Conservation (phyloP, 2,329 filamentous ascomycete species). For the Colletotrichum tabaci region DNA sequence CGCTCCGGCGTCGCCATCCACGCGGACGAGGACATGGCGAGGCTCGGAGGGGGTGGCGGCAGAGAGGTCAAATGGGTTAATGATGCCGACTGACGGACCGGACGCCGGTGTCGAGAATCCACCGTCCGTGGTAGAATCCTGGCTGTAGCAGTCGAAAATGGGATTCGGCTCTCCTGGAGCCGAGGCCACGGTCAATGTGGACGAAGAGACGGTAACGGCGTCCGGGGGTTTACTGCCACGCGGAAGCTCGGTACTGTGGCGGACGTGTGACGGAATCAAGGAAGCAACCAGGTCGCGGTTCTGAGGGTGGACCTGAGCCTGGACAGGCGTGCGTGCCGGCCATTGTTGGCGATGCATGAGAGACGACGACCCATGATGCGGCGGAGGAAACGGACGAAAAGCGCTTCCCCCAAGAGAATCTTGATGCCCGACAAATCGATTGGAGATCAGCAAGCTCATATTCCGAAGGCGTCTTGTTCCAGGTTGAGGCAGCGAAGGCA, state of each 20-base stretch:
- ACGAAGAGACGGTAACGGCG: background rate
- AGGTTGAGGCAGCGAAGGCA: background rate
- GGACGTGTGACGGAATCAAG: constrained; percentile 19
- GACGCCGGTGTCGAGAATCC: constrained; percentile 17
- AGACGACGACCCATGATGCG: constrained; percentile 33
- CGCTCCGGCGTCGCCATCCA: constrained; percentile 30
- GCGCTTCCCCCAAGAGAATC: constrained; percentile 34
- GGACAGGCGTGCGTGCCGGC: constrained; percentile 30
- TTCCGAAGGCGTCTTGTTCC: constrained; percentile 15
- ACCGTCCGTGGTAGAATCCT: constrained; percentile 10
- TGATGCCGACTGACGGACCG: constrained; percentile 10
- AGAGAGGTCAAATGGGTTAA: constrained; percentile 38
- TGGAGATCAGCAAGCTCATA: constrained; percentile 41
- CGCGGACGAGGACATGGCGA: constrained; percentile 38
- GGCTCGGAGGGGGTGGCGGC: constrained; percentile 22
- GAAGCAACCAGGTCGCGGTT: constrained; percentile 25
- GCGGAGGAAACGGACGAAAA: constrained; percentile 32
- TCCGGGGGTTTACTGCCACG: constrained; percentile 12
- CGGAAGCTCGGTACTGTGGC: constrained; percentile 6
- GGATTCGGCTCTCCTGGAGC: background rate
- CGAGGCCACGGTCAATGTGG: constrained; percentile 1
- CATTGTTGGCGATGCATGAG: constrained; percentile 40
- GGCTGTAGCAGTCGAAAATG: constrained; percentile 1
- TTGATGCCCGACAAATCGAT: constrained; percentile 35
- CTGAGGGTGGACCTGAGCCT: constrained; percentile 25